phyloP scores from a whole-genome alignment of 208 protist genomes.

The Strigomonas galati region DNA sequence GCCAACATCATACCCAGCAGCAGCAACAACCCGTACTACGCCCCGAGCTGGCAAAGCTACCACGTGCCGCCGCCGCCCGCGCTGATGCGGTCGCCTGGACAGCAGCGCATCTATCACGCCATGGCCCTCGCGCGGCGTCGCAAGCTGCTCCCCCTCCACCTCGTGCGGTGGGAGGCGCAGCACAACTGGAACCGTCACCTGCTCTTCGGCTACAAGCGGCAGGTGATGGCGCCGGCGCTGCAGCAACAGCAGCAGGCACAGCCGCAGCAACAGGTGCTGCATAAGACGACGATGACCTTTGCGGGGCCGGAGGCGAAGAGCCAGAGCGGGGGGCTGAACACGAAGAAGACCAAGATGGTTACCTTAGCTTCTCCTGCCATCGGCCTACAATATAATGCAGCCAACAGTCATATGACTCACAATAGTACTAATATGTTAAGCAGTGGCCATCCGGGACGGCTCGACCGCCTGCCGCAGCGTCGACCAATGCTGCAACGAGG shows the following conservation, averaged over 20 bases:
- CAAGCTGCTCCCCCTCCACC: conserved; percentile 52
- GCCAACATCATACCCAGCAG: no score
- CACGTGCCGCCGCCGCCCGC: no score
- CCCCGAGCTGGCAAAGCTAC: no score
- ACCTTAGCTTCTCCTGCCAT: not conserved
- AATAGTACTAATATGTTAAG: not conserved
- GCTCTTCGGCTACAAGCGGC: conserved; percentile 59
- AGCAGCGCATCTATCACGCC: conserved; percentile 44
- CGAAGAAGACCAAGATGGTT: not conserved
- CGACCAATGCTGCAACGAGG: no score
- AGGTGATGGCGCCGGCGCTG: conserved; percentile 18
- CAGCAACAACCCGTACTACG: not conserved
- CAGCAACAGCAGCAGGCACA: not conserved
- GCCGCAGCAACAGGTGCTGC: no score
- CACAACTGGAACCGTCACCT: conserved; percentile 51
- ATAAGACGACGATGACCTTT: no score
- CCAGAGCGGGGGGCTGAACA: not conserved
- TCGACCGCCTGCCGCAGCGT: no score
- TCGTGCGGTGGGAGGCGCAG: conserved; percentile 43
- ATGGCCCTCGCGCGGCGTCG: conserved; percentile 64
- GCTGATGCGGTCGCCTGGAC: not conserved
- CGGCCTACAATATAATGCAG: not conserved
- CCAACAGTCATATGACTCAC: not conserved
- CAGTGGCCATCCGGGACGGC: not conserved
- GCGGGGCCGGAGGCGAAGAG: no score